Conservation (phyloP, 352 stramenopile species). For the Globisporangium barbulae region DNA sequence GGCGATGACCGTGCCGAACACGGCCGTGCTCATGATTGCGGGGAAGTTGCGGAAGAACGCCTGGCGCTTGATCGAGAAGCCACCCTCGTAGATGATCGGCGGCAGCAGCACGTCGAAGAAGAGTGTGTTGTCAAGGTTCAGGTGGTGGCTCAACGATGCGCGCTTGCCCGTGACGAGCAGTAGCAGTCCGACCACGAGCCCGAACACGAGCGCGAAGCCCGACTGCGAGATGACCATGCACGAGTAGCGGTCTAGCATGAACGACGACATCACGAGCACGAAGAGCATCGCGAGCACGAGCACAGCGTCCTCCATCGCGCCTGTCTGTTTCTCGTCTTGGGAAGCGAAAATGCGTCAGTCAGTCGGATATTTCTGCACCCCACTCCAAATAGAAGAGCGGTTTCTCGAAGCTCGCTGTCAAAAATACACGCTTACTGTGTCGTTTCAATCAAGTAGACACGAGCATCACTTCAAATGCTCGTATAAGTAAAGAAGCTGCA, state of each 20-base stretch:
- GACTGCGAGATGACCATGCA: conserved; percentile 86
- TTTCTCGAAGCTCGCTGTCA: no score
- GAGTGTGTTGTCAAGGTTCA: conserved; percentile 86
- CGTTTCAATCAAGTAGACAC: no score
- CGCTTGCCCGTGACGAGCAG: conserved; percentile 67
- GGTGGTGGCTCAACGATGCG: conserved; percentile 61
- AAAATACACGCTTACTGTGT: no score
- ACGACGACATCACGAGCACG: conserved; percentile 86
- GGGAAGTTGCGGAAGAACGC: conserved; percentile 87
- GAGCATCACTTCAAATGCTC: background rate
- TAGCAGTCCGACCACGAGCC: conserved; percentile 64
- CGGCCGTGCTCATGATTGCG: conserved; percentile 81
- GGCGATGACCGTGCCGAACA: conserved; percentile 75
- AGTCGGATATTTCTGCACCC: background rate
- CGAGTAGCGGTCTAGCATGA: conserved; percentile 81
- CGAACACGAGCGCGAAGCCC: conserved; percentile 81
- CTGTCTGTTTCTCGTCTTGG: background rate
- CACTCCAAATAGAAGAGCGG: background rate
- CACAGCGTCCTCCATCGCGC: conserved; percentile 76
- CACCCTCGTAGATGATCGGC: conserved; percentile 86
- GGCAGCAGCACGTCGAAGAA: conserved; percentile 87
- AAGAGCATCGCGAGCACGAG: conserved; percentile 84
- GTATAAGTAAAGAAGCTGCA: background rate
- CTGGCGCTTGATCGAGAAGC: conserved; percentile 83
- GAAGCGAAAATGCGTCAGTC: background rate